phyloP scores from a whole-genome alignment of 169 alveolate species.

The Besnoitia besnoiti region DNA sequence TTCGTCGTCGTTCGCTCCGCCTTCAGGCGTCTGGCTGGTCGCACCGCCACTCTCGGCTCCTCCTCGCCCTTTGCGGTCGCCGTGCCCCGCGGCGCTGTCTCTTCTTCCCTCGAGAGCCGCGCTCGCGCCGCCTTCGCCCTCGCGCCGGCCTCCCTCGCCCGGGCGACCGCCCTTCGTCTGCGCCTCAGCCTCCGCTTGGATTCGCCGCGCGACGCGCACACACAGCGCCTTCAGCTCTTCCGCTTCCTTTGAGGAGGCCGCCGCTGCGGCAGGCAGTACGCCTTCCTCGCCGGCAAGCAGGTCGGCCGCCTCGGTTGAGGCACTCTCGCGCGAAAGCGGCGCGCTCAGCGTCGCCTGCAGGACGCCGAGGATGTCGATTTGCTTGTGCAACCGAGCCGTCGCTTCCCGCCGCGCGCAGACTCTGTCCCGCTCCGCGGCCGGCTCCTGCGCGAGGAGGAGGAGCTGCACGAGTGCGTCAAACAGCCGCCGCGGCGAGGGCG shows the following conservation, averaged over 20 bases:
- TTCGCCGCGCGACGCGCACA: not conserved
- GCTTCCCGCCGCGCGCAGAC: not conserved
- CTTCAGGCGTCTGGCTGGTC: not conserved
- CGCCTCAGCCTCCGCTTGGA: not conserved
- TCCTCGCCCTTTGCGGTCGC: not conserved
- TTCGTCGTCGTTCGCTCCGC: not conserved
- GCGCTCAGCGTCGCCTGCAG: not conserved
- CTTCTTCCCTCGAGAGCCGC: not conserved
- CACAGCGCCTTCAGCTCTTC: not conserved
- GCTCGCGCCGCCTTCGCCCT: not conserved
- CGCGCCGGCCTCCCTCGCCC: not conserved
- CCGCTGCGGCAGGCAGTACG: not conserved
- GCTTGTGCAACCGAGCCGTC: not conserved
- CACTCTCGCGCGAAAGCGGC: too few species aligned
- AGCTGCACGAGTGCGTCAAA: not conserved
- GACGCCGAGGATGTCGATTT: not conserved
- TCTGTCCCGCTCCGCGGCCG: not conserved
- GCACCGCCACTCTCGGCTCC: not conserved
- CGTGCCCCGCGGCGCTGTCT: not conserved
- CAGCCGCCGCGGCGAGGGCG: not conserved
- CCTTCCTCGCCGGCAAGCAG: not conserved
- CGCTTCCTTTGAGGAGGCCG: not conserved
- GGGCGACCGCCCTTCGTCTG: not conserved
- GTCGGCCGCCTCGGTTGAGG: not conserved
- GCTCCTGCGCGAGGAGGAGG: not conserved